A percentile compares a stretch with the other conserved stretches of the same genome.
Evolutionary conservation across 768 basidiomycete species (phyloP).

Genomic region (Flagelloscypha sp.): DNA sequence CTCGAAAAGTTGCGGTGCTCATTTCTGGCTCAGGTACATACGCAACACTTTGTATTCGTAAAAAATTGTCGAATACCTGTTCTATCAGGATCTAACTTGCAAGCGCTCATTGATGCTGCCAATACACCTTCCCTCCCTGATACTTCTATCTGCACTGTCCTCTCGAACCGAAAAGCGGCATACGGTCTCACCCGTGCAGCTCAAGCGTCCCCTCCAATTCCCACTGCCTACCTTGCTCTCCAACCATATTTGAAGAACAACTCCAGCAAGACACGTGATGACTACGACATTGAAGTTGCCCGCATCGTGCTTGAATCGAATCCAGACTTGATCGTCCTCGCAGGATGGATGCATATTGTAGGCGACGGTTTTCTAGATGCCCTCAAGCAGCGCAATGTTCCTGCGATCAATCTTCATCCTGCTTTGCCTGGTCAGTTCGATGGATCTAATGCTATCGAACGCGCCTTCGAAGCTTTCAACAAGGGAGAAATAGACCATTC

Average conservation of each 20-base stretch:
- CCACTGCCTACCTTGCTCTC: conserved; percentile 74
- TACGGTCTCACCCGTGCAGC: conserved; percentile 82
- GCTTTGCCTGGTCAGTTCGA: conserved; percentile 96
- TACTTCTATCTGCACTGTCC: conserved; percentile 65
- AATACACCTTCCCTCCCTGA: conserved; percentile 66
- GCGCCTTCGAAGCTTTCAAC: conserved; percentile 85
- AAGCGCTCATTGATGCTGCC: conserved; percentile 88
- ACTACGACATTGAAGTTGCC: conserved; percentile 83
- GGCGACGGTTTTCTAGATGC: conserved; percentile 72
- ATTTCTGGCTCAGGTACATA: conserved; percentile 57
- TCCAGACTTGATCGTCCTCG: conserved; percentile 89
- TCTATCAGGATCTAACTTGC: conserved; percentile 85
- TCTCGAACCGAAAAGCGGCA: conserved; percentile 89
- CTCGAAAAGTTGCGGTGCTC: conserved; percentile 43
- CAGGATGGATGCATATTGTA: conserved; percentile 98
- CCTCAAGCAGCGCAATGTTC: conserved; percentile 45
- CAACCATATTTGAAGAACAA: conserved; percentile 74
- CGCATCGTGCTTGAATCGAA: conserved; percentile 47
- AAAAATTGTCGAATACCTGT: too few relatives aligned
- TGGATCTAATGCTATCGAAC: conserved; percentile 83
- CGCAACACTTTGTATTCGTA: too few relatives aligned
- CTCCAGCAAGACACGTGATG: conserved; percentile 63
- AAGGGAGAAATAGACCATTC: conserved; percentile 69
- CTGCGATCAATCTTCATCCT: conserved; percentile 95
- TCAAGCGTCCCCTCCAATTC: conserved; percentile 64